Percentiles rank a stretch among this genome's conserved stretches.
phyloP scores from a whole-genome alignment of 352 stramenopile species.

The Phytophthora syringae region DNA sequence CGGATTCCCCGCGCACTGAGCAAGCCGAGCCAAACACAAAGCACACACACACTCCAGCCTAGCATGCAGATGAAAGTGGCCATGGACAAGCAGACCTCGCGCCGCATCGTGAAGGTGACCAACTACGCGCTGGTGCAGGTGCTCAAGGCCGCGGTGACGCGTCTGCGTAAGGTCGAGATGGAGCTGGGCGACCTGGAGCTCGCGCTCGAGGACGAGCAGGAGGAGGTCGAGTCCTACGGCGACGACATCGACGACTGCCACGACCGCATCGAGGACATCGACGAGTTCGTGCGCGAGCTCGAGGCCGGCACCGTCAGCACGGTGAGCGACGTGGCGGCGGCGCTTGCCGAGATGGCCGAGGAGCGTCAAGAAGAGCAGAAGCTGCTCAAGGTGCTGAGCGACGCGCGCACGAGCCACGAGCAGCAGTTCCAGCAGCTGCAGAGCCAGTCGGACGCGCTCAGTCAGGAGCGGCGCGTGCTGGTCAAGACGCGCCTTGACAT shows the following conservation, averaged over 20 bases:
- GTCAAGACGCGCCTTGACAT: conserved; percentile 44
- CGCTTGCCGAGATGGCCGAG: conserved; percentile 43
- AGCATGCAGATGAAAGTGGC: conserved; percentile 31
- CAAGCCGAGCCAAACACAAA: conserved; percentile 7
- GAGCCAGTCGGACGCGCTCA: conserved; percentile 29
- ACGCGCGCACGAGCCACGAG: conserved; percentile 43
- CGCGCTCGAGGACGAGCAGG: conserved; percentile 44
- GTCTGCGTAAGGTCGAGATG: conserved; percentile 40
- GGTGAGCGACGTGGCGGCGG: conserved; percentile 37
- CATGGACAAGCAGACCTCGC: conserved; percentile 44
- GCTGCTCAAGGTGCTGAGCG: conserved; percentile 42
- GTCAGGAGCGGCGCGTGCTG: conserved; percentile 38
- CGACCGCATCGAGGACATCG: conserved; percentile 50
- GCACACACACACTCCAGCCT: neutral
- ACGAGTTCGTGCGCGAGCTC: conserved; percentile 50
- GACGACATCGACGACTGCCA: conserved; percentile 54
- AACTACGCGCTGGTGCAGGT: conserved; percentile 53
- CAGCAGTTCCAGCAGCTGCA: conserved; percentile 37
- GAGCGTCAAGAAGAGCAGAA: conserved; percentile 50
- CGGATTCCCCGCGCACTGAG: conserved; percentile 5
- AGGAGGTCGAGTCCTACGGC: conserved; percentile 49
- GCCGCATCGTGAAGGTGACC: conserved; percentile 45
- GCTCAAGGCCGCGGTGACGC: conserved; percentile 41
- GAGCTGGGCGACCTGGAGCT: conserved; percentile 42
- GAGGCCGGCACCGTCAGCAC: conserved; percentile 37